Conservation (phyloP, 768 basidiomycete species). For the Hericium coralloides region DNA sequence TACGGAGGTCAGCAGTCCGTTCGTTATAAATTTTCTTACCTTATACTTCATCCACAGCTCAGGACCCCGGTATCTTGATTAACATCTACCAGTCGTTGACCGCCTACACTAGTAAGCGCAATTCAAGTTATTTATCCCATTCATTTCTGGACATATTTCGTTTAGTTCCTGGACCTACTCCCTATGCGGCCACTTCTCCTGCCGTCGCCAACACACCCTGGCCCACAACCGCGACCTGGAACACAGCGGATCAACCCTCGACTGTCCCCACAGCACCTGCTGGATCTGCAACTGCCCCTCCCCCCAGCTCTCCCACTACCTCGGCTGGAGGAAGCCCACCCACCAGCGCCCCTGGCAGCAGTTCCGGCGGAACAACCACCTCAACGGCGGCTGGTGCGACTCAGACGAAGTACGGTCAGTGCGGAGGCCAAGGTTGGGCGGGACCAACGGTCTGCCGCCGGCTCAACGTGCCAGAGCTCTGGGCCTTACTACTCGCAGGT, state of each 20-base stretch:
- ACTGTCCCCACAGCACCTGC: slow-evolving; percentile 31
- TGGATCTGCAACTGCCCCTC: not conserved
- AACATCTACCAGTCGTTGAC: slow-evolving; percentile 37
- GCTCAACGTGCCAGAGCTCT: not conserved
- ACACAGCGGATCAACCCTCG: slow-evolving; percentile 37
- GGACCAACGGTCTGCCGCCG: not conserved
- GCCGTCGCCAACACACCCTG: slow-evolving; percentile 33
- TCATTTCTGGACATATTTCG: slow-evolving; percentile 12
- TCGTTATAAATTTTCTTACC: not conserved
- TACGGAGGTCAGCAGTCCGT: slow-evolving; percentile 21
- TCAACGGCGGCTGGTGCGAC: not conserved
- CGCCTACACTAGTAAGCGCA: slow-evolving; percentile 30
- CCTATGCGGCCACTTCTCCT: slow-evolving; percentile 35
- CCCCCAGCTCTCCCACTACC: not conserved
- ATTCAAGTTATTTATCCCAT: not conserved
- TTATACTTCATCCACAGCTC: slow-evolving; percentile 8
- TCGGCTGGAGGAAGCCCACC: not conserved
- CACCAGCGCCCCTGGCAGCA: not conserved
- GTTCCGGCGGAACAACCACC: not conserved
- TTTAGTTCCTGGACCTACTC: slow-evolving; percentile 39
- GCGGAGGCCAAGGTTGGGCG: slow-evolving; percentile 1
- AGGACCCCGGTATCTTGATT: slow-evolving; percentile 30
- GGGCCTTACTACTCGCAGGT: slow-evolving; percentile 2
- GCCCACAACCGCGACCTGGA: slow-evolving; percentile 42
- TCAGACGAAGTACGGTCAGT: slow-evolving; percentile 1